Percentiles rank a stretch among this genome's conserved stretches.
Evolutionary conservation across 2,329 filamentous ascomycete species (phyloP).

Genomic region (Pseudodiploospora longispora): DNA sequence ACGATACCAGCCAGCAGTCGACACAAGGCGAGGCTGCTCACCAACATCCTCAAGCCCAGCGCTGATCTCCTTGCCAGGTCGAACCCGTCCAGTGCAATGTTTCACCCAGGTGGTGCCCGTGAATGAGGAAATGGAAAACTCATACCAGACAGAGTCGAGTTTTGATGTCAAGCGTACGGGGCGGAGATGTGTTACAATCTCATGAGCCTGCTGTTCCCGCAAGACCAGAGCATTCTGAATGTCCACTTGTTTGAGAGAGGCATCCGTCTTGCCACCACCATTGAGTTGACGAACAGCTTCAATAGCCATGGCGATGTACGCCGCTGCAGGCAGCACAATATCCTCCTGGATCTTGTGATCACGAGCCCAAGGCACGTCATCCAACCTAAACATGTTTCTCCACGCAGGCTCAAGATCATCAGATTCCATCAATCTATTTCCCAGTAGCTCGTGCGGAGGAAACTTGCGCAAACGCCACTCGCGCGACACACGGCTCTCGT

Average conservation of each 20-base stretch:
- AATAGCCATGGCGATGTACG: constrained; percentile 33
- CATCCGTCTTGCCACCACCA: constrained; percentile 1
- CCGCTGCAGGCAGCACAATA: constrained; percentile 34
- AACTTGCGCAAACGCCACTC: constrained; percentile 15
- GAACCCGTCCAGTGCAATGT: not conserved
- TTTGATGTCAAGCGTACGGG: constrained; percentile 5
- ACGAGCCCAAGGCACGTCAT: constrained; percentile 34
- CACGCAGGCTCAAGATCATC: constrained; percentile 26
- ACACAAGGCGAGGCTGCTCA: too few relatives aligned
- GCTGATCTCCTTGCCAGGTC: constrained; percentile 1
- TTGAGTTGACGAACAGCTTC: constrained; percentile 26
- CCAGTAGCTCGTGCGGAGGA: constrained; percentile 22
- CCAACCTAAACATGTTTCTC: constrained; percentile 29
- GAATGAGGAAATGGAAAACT: constrained; percentile 8
- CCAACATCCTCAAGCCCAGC: not conserved
- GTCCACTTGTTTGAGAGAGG: constrained; percentile 5
- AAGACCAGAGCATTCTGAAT: constrained; percentile 9
- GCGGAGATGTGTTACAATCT: constrained; percentile 9
- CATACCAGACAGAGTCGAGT: constrained; percentile 11
- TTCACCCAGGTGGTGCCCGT: constrained; percentile 8
- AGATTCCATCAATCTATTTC: constrained; percentile 19
- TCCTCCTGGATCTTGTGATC: constrained; percentile 34
- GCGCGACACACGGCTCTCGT: constrained; percentile 14
- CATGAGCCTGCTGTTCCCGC: constrained; percentile 3
- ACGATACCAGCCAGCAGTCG: not conserved